Percentiles rank a stretch among this genome's conserved stretches.
These are phyloP conservation scores for Basipetospora sp. DNA, from an alignment of 2,329 filamentous ascomycete species.

Conservation along the genomic window DNA sequence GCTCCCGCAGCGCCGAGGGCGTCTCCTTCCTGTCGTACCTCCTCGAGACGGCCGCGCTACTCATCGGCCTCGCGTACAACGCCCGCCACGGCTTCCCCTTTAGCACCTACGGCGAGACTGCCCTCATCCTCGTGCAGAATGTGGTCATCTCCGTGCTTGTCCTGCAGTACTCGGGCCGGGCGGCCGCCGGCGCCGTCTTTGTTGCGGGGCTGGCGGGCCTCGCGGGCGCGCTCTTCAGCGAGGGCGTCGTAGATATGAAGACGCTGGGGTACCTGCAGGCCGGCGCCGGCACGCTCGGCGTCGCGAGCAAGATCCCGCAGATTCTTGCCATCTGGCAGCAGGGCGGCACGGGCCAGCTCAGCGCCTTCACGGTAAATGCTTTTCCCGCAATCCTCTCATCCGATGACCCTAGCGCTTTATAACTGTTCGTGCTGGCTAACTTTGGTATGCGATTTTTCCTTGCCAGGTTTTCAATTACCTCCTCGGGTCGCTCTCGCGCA, in stretches of 20 bases:
- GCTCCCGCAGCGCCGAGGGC: conserved; percentile 65
- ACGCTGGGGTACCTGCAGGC: conserved; percentile 65
- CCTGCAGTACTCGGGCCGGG: conserved; percentile 62
- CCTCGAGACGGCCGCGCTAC: conserved; percentile 75
- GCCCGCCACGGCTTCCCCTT: conserved; percentile 83
- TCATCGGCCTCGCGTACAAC: conserved; percentile 87
- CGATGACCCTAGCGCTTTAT: too few relatives aligned
- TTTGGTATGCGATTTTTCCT: too few relatives aligned
- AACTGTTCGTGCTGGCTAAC: too few relatives aligned
- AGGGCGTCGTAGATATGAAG: conserved; percentile 48
- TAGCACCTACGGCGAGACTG: conserved; percentile 91
- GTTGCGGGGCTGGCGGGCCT: conserved; percentile 60
- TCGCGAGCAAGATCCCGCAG: conserved; percentile 88
- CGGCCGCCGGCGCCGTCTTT: conserved; percentile 56
- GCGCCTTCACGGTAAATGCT: conserved; percentile 74
- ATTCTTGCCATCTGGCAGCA: conserved; percentile 73
- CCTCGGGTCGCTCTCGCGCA: conserved; percentile 75
- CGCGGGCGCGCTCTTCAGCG: conserved; percentile 55
- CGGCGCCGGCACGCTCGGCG: conserved; percentile 64
- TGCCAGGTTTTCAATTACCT: conserved; percentile 93
- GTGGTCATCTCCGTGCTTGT: conserved; percentile 77
- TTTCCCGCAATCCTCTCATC: too few relatives aligned
- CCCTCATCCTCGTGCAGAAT: conserved; percentile 83
- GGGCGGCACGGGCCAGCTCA: conserved; percentile 86
- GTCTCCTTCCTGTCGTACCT: conserved; percentile 83